phyloP scores from a whole-genome alignment of 1,139 yeast species.

The Yarrowia galli region DNA sequence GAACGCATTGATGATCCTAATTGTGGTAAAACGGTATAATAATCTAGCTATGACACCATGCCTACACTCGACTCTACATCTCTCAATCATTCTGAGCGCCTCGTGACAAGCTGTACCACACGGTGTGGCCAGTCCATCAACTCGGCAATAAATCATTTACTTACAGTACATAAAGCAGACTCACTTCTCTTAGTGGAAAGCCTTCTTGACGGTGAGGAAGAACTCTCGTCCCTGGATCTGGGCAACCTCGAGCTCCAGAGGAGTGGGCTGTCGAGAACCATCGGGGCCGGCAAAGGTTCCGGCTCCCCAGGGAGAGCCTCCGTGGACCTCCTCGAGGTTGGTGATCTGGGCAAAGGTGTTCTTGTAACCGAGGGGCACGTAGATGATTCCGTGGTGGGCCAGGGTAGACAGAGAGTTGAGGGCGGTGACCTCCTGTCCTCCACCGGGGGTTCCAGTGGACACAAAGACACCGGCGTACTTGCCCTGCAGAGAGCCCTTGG shows the following conservation, averaged over 20 bases:
- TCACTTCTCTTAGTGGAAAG: neutral
- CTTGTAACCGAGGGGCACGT: conserved; percentile 81
- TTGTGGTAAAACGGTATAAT: too few species aligned
- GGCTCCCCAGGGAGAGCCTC: conserved; percentile 91
- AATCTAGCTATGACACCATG: too few species aligned
- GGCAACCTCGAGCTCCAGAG: conserved; percentile 70
- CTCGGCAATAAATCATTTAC: too few species aligned
- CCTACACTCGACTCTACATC: too few species aligned
- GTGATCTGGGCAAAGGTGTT: conserved; percentile 64
- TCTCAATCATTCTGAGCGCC: too few species aligned
- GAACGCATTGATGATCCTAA: too few species aligned
- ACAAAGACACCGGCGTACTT: conserved; percentile 79
- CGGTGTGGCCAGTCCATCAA: too few species aligned
- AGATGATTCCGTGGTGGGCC: conserved; percentile 81
- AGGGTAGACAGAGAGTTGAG: conserved; percentile 70
- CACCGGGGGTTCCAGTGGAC: conserved; percentile 83
- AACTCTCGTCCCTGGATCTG: conserved; percentile 69
- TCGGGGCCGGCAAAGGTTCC: conserved; percentile 81
- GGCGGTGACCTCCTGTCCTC: conserved; percentile 80
- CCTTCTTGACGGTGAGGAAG: conserved; percentile 55
- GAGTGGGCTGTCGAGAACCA: conserved; percentile 77
- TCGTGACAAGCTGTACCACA: too few species aligned
- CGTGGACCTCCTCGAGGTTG: conserved; percentile 73
- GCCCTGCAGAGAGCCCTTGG: conserved; percentile 73
- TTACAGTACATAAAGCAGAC: too few species aligned